Evolutionary conservation across 768 basidiomycete genomes (phyloP), one percentile per base, ranked within the genome.

Genomic region (Royoungia palumana): DNA sequence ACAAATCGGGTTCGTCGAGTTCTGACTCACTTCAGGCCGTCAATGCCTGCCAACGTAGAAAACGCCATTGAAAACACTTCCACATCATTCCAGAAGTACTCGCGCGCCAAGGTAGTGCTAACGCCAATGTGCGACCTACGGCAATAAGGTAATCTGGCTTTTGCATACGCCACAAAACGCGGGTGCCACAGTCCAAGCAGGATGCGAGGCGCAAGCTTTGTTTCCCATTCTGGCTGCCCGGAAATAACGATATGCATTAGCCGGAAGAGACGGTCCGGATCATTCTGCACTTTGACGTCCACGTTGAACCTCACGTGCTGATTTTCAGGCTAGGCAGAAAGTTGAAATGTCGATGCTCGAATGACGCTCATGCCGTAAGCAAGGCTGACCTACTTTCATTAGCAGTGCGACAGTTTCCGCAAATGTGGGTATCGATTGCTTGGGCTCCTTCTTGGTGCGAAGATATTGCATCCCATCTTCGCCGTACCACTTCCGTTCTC

Each of bases 271-370:
- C 79, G 80, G 47, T 82, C 83, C 1, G 95, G 93, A 62, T 94
- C 83, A 63, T 97, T 98, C 62, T 92, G 84, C 22, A 86, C 79
- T 71, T 99, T 99, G 64, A 96, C 89, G 65, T 98, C 95, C 52
- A 97, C 80, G 73, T 97, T 83, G 61, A 87, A 85, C 53, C 80
- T 80, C 63, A 86, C 81, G 51, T 87, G 85, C 30, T 70, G 75
- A 68, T 89, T 88, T 69, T 87, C 84, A 37, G 84, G 82, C 84
- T 87, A 35, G 34, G 13, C 13, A n/a, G n/a, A n/a, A 12, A 47
- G 46, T 43, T 32, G 10, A 49, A 35, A n/a, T n/a, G 32, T 32
- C 2, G 28, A 28, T 28, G 28, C 13, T 2, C 39, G 47, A 45
- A 50, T 54, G 28, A 17, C 40, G 51, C 28, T 6, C 22, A 53